Conservation (phyloP, 2,329 filamentous ascomycete species). For the Ceratocystis eucalypticola region DNA sequence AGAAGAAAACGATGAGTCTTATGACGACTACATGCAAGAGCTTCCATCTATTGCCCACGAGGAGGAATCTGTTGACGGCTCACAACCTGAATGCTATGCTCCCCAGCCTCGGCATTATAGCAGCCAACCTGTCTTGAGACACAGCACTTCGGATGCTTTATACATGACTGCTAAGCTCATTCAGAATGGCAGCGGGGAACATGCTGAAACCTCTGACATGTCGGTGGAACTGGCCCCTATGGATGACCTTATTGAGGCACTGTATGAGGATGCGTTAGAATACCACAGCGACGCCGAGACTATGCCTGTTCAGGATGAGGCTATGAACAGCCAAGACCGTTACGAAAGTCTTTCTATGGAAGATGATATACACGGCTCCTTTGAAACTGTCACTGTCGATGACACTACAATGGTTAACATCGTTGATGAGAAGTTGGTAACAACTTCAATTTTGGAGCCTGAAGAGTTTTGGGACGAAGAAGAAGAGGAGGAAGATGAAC, state of each 20-base stretch:
- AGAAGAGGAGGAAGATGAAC: slow-evolving; percentile 47
- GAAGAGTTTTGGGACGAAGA: slow-evolving; percentile 73
- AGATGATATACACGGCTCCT: not conserved
- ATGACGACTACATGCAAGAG: slow-evolving; percentile 11
- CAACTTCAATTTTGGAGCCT: slow-evolving; percentile 30
- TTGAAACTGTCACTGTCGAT: not conserved
- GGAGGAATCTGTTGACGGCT: not conserved
- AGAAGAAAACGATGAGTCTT: slow-evolving; percentile 10
- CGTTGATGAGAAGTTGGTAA: slow-evolving; percentile 8
- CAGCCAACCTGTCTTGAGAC: slow-evolving; percentile 40
- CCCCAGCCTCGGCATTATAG: slow-evolving; percentile 36
- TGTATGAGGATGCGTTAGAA: slow-evolving; percentile 36
- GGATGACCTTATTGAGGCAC: slow-evolving; percentile 30
- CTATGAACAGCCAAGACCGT: not conserved
- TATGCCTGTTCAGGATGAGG: not conserved
- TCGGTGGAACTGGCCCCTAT: slow-evolving; percentile 19
- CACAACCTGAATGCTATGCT: slow-evolving; percentile 20
- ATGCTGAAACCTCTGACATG: not conserved
- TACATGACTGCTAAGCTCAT: not conserved
- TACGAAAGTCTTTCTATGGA: not conserved
- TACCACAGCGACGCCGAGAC: slow-evolving; percentile 25
- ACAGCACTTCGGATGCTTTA: slow-evolving; percentile 25
- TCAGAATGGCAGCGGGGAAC: slow-evolving; percentile 23
- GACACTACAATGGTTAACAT: slow-evolving; percentile 2
- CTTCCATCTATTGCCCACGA: slow-evolving; percentile 19